These are phyloP conservation scores for Aspergillus caelatus DNA, from an alignment of 2,329 filamentous ascomycete species.

Conservation along the genomic window DNA sequence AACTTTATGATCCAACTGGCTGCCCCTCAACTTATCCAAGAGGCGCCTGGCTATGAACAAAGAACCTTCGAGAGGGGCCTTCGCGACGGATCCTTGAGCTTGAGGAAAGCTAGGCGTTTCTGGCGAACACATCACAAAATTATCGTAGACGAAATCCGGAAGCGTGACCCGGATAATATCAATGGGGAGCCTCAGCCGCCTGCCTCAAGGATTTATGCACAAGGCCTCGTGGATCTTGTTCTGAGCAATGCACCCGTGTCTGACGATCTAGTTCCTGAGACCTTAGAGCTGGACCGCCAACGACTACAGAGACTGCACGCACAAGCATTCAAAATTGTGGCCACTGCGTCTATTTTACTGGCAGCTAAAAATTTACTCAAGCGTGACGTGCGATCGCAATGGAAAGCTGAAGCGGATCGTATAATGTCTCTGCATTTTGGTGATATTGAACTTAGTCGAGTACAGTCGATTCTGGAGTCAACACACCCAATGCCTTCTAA, in stretches of 20 bases:
- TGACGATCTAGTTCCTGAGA: constrained; percentile 61
- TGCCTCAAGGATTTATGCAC: constrained; percentile 56
- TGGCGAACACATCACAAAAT: constrained; percentile 50
- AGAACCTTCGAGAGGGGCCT: constrained; percentile 61
- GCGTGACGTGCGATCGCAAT: constrained; percentile 65
- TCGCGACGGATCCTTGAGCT: constrained; percentile 51
- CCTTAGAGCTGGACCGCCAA: constrained; percentile 58
- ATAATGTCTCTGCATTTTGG: constrained; percentile 56
- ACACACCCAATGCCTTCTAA: constrained; percentile 52
- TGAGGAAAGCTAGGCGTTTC: constrained; percentile 59
- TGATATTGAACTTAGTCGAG: constrained; percentile 43
- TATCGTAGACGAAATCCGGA: constrained; percentile 54
- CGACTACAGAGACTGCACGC: constrained; percentile 58
- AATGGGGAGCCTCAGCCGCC: constrained; percentile 40
- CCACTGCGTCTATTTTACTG: constrained; percentile 63
- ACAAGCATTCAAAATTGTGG: constrained; percentile 59
- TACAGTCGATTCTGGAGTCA: constrained; percentile 51
- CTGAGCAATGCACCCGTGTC: constrained; percentile 56
- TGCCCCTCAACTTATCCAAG: constrained; percentile 62
- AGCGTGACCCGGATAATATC: constrained; percentile 44
- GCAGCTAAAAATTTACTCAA: constrained; percentile 69
- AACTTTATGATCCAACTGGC: constrained; percentile 67
- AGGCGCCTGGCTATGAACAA: constrained; percentile 64
- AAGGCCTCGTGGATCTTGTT: constrained; percentile 62
- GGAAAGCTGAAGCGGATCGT: constrained; percentile 63